Conservation (phyloP, 2,329 filamentous ascomycete species). For the Cladosporium sp. region DNA sequence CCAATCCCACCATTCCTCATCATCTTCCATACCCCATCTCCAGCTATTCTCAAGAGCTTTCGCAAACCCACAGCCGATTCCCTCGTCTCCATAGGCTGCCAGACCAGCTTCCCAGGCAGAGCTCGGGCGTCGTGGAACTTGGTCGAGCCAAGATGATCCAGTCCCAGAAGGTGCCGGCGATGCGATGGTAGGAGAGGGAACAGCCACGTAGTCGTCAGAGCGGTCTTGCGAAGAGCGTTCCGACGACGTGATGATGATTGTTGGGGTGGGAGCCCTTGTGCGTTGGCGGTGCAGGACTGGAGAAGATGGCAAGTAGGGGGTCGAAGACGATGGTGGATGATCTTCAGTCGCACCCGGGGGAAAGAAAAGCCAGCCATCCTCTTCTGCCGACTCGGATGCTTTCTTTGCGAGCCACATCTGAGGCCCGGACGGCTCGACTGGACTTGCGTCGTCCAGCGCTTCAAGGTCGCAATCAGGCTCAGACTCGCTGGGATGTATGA, state of each 20-base stretch:
- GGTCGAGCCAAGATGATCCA: neutral
- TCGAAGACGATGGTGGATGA: neutral
- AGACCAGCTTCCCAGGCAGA: neutral
- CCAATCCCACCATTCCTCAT: slow-evolving; percentile 10
- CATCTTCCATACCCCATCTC: neutral
- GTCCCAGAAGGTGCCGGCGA: neutral
- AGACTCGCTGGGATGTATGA: slow-evolving; percentile 1
- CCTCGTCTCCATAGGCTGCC: neutral
- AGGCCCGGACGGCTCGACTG: neutral
- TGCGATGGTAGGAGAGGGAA: neutral
- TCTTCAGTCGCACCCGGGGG: neutral
- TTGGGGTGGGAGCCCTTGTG: neutral
- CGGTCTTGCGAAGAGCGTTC: neutral
- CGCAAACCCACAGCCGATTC: neutral
- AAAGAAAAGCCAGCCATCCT: slow-evolving; percentile 1
- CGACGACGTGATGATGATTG: slow-evolving; percentile 3
- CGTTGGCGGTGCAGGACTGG: slow-evolving; percentile 6
- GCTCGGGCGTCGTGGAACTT: neutral
- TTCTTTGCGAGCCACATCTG: neutral
- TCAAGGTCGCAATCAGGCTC: neutral
- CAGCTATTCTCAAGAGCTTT: neutral
- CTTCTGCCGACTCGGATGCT: neutral
- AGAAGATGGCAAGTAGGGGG: slow-evolving; percentile 2
- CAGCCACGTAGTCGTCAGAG: neutral
- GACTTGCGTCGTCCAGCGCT: neutral